Base-by-base conservation (phyloP, 768 basidiomycete genomes). In the Auricularia cornea region DNA sequence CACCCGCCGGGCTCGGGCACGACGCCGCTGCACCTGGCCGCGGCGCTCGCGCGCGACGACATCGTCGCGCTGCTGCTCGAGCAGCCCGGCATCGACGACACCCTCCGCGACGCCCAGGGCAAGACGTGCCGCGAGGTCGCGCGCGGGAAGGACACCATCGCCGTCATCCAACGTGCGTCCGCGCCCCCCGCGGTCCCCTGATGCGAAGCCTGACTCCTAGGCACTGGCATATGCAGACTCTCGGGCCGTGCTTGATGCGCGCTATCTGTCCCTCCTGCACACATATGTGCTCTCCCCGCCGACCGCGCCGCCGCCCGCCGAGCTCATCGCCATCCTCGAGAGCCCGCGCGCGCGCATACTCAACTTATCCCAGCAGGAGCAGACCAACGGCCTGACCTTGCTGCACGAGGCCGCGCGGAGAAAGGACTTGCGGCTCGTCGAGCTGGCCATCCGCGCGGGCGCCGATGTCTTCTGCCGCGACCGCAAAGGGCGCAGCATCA, bases 381-480 rank as follows among this genome's bases (percentile, higher is more conserved):
- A 89, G 59, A 79, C 81, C n/a, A 82, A 86, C 1, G 94, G 94
- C 0, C 81, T 82, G 2, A 85, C 90, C 0, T 74, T 97, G 4
- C 78, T 98, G 1, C 95, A 98, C 66, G 94, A 95, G 72, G 92
- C 94, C 1, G 90, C 91, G 0, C 78, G 83, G 38, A 80, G 93
- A 18, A 87, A 88, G 64, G 92, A 97, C 70, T 75, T 96, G 26
- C 79, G 85, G 3, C 75, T 96, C 23, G 84, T 96, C 30, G 91
- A 96, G 69, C 80, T 93, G n/a, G 88, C 86, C 0, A 84, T 94
- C 2, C 83, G 88, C 28, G 88, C 89, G 10, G 94, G 94, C 0
- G 93, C 92, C 0, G 93, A 95, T 70, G 89, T 95, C 3, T 95
- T 95, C 70, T 87, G 89, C 2, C 80, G 93, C 3, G 89, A 96